A percentile compares a stretch with the other conserved stretches of the same genome.
Evolutionary conservation across 148 eudicot species (phyloP).

Genomic region (Cornus suecica): DNA sequence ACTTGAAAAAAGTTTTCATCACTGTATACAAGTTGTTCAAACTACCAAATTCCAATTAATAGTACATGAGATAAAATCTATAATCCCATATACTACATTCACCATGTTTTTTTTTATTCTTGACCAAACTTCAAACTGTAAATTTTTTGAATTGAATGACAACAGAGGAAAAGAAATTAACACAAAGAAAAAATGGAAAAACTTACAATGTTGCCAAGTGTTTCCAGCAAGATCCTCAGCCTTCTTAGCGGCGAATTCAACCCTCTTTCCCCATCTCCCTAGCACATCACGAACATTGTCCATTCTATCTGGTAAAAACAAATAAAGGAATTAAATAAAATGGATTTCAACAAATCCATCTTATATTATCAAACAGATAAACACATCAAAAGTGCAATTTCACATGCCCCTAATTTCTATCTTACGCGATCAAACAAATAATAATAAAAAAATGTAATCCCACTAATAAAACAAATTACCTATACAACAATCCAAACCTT

Average conservation of each 20-base stretch:
- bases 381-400: not conserved
- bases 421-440: too few species aligned
- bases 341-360: constrained; percentile 22
- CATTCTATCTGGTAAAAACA: constrained; percentile 49
- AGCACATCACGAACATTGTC: constrained; percentile 54
- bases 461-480: too few species aligned
- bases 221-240: constrained; percentile 89
- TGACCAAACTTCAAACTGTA: too few species aligned
- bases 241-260: constrained; percentile 68
- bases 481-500: too few species aligned
- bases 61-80: not conserved
- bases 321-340: not conserved
- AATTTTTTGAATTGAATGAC: too few species aligned
- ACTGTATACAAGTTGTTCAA: not conserved
- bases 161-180: too few species aligned
- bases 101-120: not conserved
- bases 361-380: constrained; percentile 32
- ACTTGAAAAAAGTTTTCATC: not conserved
- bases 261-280: constrained; percentile 87
- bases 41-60: not conserved
- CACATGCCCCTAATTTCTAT: not conserved
- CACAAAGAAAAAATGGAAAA: not conserved
- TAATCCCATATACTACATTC: not conserved
- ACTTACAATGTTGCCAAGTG: constrained; percentile 89
- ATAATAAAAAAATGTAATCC: too few species aligned